A percentile compares a stretch with the other conserved stretches of the same genome.
Conservation (phyloP, 371 early-diverging fungal genomes). For the Mortierella sp. region DNA sequence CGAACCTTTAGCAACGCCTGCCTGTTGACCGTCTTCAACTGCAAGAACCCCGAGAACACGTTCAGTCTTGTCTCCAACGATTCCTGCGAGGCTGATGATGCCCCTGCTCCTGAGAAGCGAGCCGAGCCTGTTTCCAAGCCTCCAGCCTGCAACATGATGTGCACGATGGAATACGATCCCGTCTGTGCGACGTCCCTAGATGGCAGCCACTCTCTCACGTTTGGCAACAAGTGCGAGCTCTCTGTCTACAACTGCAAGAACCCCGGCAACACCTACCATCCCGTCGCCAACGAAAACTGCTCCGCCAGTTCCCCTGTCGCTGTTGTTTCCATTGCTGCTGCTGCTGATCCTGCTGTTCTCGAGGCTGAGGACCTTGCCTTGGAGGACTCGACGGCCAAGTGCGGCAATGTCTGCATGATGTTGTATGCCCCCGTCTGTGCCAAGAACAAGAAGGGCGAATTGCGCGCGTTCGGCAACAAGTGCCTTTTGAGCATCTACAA, state of each 20-base stretch:
- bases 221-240: slow-evolving; percentile 3
- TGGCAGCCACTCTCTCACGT: neutral
- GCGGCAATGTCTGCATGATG: neutral
- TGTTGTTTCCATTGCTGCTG: neutral
- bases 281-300: neutral
- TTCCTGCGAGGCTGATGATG: neutral
- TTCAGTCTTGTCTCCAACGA: neutral
- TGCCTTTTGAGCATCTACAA: neutral
- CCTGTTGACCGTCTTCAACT: neutral
- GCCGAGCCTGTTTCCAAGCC: neutral
- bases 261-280: neutral
- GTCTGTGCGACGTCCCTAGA: neutral
- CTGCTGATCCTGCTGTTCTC: neutral
- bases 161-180: neutral
- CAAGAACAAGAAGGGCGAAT: neutral
- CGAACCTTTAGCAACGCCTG: slow-evolving; percentile 12
- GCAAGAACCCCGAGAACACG: neutral
- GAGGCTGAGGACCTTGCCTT: neutral
- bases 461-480: neutral
- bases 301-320: neutral
- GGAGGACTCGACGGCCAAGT: neutral
- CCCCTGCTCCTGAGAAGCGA: neutral
- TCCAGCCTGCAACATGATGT: neutral
- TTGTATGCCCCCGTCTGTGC: neutral
- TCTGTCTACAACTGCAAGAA: slow-evolving; percentile 9